Percentiles rank a stretch among this genome's conserved stretches.
phyloP scores from a whole-genome alignment of 2,329 filamentous ascomycete genomes.

The Colletotrichum theobromicola region DNA sequence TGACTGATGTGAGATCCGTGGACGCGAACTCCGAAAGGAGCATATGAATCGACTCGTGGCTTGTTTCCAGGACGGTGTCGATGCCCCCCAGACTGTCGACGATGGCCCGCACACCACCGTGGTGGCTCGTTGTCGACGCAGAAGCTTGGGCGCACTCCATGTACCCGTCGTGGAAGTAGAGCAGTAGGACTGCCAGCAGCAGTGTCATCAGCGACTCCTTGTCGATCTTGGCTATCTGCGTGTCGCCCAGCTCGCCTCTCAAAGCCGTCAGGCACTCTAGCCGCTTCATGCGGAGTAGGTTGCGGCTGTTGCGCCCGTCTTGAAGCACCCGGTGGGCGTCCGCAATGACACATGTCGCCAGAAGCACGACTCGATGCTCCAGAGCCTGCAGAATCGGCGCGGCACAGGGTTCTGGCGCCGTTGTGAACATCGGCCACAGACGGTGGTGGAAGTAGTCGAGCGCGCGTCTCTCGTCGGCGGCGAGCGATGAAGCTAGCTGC shows the following conservation, averaged over 20 bases:
- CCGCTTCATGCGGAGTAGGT: conserved; percentile 29
- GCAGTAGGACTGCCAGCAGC: conserved; percentile 45
- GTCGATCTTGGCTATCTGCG: conserved; percentile 25
- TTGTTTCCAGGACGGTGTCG: conserved; percentile 25
- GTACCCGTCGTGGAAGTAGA: conserved; percentile 46
- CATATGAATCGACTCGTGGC: conserved; percentile 37
- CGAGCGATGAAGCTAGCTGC: conserved; percentile 25
- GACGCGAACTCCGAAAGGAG: conserved; percentile 49
- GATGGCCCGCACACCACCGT: conserved; percentile 40
- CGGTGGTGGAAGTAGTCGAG: conserved; percentile 37
- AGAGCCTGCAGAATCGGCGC: conserved; percentile 33
- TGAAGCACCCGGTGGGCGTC: conserved; percentile 36
- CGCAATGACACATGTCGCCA: conserved; percentile 35
- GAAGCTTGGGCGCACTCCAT: conserved; percentile 33
- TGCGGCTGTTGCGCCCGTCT: conserved; percentile 30
- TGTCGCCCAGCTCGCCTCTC: conserved; percentile 33
- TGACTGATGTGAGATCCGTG: conserved; percentile 44
- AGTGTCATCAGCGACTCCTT: conserved; percentile 35
- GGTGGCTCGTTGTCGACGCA: conserved; percentile 33
- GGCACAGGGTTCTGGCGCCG: conserved; percentile 31
- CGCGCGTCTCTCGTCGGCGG: conserved; percentile 32
- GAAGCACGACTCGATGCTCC: conserved; percentile 35
- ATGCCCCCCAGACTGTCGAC: conserved; percentile 35
- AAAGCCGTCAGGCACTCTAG: conserved; percentile 35
- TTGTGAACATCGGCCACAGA: conserved; percentile 36